A percentile compares a stretch with the other conserved stretches of the same genome.
These are phyloP conservation scores for Xylariaceae sp. DNA, from an alignment of 2,329 filamentous ascomycete species.

Conservation along the genomic window DNA sequence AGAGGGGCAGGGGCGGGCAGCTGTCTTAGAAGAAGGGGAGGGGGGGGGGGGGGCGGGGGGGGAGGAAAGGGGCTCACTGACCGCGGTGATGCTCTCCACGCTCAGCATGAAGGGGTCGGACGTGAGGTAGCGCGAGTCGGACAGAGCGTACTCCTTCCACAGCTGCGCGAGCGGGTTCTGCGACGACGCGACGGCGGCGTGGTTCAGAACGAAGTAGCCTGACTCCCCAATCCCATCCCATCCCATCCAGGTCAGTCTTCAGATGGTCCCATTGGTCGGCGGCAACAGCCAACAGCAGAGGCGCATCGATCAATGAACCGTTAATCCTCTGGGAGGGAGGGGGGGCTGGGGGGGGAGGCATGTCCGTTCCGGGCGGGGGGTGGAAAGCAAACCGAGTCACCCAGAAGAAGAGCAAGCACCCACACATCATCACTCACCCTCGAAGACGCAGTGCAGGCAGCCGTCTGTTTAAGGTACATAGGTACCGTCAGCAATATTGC, in stretches of 20 bases:
- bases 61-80: slow-evolving; percentile 35
- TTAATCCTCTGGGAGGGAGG: no score
- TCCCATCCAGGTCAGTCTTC: no score
- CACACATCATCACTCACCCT: slow-evolving; percentile 47
- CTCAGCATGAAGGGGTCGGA: slow-evolving; percentile 79
- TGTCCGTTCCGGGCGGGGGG: no score
- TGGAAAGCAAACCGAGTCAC: no score
- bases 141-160: slow-evolving; percentile 88
- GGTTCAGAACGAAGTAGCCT: slow-evolving; percentile 72
- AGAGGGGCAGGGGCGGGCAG: no score
- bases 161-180: slow-evolving; percentile 74
- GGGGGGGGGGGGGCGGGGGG: neutral
- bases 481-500: no score
- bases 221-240: no score
- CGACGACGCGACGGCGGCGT: slow-evolving; percentile 54
- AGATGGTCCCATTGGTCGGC: no score
- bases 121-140: slow-evolving; percentile 80
- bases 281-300: no score
- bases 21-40: neutral
- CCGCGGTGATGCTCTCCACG: slow-evolving; percentile 75
- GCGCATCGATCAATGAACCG: no score
- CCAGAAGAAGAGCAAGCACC: no score
- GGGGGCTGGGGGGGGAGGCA: no score
- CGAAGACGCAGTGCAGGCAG: slow-evolving; percentile 72
- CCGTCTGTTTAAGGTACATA: slow-evolving; percentile 49